phyloP scores from a whole-genome alignment of 2,329 filamentous ascomycete species.

The Thielaviopsis ethacetica region DNA sequence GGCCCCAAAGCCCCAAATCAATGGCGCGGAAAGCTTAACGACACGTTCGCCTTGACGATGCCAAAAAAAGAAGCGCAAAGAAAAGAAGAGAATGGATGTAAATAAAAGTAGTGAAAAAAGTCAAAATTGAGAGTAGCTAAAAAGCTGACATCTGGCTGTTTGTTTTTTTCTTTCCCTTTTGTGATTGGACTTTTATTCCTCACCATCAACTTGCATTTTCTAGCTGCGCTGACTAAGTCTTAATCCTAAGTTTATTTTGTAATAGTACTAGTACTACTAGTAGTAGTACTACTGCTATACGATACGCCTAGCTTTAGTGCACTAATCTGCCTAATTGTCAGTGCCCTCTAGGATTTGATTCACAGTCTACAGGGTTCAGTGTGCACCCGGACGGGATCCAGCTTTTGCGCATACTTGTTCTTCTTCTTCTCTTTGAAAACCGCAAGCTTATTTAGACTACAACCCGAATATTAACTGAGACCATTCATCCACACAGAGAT shows the following conservation, averaged over 20 bases:
- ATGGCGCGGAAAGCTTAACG: not conserved
- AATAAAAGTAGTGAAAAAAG: not conserved
- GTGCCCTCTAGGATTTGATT: not conserved
- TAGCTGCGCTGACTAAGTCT: not conserved
- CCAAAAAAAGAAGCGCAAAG: not conserved
- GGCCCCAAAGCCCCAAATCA: not conserved
- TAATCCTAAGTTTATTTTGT: not conserved
- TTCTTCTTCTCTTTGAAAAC: not conserved
- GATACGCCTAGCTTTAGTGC: not conserved
- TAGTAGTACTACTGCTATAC: not conserved
- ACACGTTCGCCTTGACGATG: not conserved
- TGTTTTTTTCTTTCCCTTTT: not conserved
- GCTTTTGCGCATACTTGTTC: slow-evolving; percentile 6
- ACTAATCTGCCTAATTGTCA: not conserved
- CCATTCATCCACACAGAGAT: not conserved
- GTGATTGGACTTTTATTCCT: not conserved
- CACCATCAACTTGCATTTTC: not conserved
- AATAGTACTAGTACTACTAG: too few relatives aligned
- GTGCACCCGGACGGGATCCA: not conserved
- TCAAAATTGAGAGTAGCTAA: not conserved
- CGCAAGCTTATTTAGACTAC: not conserved
- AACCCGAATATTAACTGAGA: not conserved
- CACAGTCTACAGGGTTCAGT: not conserved
- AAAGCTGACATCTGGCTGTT: not conserved
- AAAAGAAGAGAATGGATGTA: not conserved